Evolutionary conservation across 2,329 filamentous ascomycete genomes (phyloP).

Genomic region (Clonostachys byssicola): DNA sequence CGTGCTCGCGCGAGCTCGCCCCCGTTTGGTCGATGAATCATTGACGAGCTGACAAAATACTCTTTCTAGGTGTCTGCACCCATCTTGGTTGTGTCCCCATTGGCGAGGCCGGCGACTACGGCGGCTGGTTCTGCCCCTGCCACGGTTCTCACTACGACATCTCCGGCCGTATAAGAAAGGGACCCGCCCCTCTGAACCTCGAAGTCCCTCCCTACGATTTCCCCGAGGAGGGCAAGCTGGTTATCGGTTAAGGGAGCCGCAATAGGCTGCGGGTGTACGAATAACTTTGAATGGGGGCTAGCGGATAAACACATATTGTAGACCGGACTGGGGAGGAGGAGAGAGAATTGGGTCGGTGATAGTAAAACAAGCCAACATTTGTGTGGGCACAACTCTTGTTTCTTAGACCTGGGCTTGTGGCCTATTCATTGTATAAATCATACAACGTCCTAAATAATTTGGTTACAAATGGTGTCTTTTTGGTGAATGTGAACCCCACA

Average conservation of each 20-base stretch:
- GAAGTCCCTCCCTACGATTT: constrained; percentile 93
- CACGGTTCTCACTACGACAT: constrained; percentile 99
- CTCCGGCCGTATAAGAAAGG: constrained; percentile 95
- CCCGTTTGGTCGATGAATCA: background rate
- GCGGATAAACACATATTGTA: background rate
- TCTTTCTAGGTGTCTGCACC: constrained; percentile 80
- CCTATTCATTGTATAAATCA: constrained; percentile 8
- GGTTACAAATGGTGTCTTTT: background rate
- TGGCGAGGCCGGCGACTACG: constrained; percentile 95
- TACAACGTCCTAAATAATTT: constrained; percentile 1
- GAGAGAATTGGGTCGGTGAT: background rate
- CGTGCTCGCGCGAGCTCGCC: background rate
- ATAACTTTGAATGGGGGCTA: background rate
- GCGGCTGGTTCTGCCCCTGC: constrained; percentile 99
- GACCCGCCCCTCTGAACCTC: constrained; percentile 94
- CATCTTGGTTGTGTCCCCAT: constrained; percentile 99
- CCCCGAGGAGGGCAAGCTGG: constrained; percentile 79
- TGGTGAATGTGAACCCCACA: background rate
- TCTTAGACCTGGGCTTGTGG: constrained; percentile 5
- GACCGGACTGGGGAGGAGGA: background rate
- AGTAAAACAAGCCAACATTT: background rate
- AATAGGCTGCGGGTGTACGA: constrained; percentile 1
- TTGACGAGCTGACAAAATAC: background rate
- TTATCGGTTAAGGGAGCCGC: constrained; percentile 72
- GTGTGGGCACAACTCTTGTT: background rate